A percentile compares a stretch with the other conserved stretches of the same genome.
Conservation (phyloP, 768 basidiomycete genomes). For the Polyporus arcularius region DNA sequence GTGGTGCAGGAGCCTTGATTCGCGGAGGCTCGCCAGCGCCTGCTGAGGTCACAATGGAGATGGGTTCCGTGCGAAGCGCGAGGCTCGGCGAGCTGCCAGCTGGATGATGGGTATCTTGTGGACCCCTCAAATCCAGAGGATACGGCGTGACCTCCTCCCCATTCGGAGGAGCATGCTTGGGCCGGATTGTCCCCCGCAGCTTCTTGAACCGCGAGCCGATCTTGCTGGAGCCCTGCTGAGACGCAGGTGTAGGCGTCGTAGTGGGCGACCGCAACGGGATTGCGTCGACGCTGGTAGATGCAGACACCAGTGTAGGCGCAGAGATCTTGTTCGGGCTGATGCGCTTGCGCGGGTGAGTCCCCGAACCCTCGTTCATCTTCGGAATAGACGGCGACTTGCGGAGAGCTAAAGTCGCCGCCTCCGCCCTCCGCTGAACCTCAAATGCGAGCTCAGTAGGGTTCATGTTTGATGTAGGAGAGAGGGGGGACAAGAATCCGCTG, state of each 20-base stretch:
- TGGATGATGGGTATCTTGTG: constrained; percentile 35
- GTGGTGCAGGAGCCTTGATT: constrained; percentile 45
- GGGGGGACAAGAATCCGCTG: not conserved
- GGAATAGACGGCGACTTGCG: constrained; percentile 43
- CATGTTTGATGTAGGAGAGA: constrained; percentile 24
- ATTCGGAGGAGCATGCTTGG: constrained; percentile 44
- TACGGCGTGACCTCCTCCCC: constrained; percentile 54
- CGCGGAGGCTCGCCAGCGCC: constrained; percentile 55
- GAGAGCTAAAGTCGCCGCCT: constrained; percentile 50
- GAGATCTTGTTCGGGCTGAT: constrained; percentile 42
- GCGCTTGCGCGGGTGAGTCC: constrained; percentile 29
- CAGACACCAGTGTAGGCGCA: constrained; percentile 40
- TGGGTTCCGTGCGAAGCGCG: constrained; percentile 32
- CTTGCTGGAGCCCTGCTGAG: constrained; percentile 36
- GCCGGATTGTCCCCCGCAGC: constrained; percentile 66
- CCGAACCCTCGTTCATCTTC: constrained; percentile 26
- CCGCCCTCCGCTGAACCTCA: constrained; percentile 68
- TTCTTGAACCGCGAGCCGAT: constrained; percentile 75
- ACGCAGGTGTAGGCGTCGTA: constrained; percentile 22
- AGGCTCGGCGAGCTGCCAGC: constrained; percentile 29
- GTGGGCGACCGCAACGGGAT: constrained; percentile 31
- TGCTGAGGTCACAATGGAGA: constrained; percentile 22
- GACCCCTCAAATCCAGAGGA: constrained; percentile 45
- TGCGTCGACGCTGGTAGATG: constrained; percentile 40
- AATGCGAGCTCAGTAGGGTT: constrained; percentile 58